A percentile compares a stretch with the other conserved stretches of the same genome.
Evolutionary conservation across 306 rosid species (phyloP).

Genomic region (Notholithocarpus densiflorus): DNA sequence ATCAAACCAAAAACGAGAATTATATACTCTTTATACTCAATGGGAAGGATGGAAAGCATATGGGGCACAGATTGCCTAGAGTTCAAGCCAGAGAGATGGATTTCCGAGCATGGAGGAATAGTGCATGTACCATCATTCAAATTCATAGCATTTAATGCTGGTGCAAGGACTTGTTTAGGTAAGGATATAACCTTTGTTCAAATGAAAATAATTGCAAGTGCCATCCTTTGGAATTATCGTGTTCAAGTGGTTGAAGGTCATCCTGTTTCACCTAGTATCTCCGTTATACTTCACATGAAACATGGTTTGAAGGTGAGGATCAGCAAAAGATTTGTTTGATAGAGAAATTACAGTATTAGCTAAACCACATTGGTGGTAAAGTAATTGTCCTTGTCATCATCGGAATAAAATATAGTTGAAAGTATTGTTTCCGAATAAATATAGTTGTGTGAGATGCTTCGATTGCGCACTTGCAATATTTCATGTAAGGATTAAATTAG

Average conservation of each 20-base stretch:
- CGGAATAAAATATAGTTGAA: too few species aligned
- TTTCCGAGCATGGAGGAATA: constrained; percentile 24
- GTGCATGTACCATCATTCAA: constrained; percentile 44
- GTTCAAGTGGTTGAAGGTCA: constrained; percentile 15
- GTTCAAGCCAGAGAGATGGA: constrained; percentile 70
- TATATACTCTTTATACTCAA: constrained; percentile 31
- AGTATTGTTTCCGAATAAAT: too few species aligned
- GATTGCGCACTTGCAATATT: too few species aligned
- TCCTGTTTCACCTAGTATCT: constrained; percentile 1
- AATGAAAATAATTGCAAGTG: constrained; percentile 35
- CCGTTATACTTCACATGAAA: constrained; percentile 31
- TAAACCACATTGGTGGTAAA: too few species aligned
- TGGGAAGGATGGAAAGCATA: constrained; percentile 48
- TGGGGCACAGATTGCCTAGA: constrained; percentile 59
- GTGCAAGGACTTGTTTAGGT: constrained; percentile 56
- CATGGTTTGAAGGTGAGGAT: constrained; percentile 26
- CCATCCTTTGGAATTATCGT: constrained; percentile 26
- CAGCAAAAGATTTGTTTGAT: constrained; percentile 2
- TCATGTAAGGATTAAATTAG: too few species aligned
- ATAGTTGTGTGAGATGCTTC: too few species aligned
- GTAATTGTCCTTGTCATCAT: too few species aligned
- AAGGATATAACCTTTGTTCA: constrained; percentile 40
- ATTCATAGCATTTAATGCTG: constrained; percentile 46
- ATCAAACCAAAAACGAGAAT: constrained; percentile 8
- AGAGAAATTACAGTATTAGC: not conserved